Conservation (phyloP, 139 green algal species). For the Pleodorina starrii region DNA sequence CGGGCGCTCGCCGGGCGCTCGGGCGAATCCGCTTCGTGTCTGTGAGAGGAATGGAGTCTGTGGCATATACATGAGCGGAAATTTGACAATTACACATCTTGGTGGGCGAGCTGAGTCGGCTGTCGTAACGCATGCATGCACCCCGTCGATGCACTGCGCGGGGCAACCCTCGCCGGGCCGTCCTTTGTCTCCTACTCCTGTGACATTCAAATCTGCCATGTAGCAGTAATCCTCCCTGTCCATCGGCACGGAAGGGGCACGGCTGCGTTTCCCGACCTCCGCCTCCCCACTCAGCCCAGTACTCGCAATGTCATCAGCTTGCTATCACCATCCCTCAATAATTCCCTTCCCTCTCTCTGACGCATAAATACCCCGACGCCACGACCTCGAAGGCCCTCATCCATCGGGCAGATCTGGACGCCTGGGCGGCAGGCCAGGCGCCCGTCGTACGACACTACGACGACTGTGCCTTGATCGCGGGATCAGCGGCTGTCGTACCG, state of each 20-base stretch:
- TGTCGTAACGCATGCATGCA: no score
- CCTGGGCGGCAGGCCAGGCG: constrained; percentile 40
- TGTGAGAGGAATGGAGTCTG: not conserved
- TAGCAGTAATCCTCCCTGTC: no score
- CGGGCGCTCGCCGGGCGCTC: not conserved
- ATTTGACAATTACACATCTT: not conserved
- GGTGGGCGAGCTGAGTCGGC: not conserved
- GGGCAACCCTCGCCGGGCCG: no score
- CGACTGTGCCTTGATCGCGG: not conserved
- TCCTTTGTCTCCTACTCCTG: no score
- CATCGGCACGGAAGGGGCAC: no score
- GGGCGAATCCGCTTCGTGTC: not conserved
- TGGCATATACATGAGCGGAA: not conserved
- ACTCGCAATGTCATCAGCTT: not conserved
- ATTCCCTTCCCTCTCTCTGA: not conserved
- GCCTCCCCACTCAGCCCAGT: not conserved
- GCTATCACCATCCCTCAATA: not conserved
- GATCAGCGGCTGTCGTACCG: not conserved
- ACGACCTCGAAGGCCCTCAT: constrained; percentile 37
- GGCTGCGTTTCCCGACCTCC: no score
- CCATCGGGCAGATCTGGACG: constrained; percentile 51
- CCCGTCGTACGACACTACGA: constrained; percentile 31
- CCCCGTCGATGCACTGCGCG: no score
- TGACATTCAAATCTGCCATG: no score
- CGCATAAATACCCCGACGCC: not conserved